These are phyloP conservation scores for Penicillium cataractarum DNA, from an alignment of 495 filamentous ascomycete genomes.

Conservation along the genomic window DNA sequence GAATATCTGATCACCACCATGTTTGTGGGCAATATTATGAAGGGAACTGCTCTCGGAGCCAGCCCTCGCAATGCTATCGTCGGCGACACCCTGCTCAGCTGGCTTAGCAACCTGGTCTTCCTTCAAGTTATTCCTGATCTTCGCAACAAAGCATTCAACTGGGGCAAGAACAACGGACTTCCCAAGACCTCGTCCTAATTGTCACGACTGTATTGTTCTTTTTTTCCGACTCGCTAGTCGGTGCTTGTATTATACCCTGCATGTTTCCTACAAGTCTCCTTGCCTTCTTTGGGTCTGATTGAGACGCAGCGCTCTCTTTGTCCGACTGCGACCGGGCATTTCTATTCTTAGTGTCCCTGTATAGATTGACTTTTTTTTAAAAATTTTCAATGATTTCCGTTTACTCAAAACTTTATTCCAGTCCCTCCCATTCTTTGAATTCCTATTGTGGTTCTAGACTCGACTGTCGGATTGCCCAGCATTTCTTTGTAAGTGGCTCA, in stretches of 20 bases:
- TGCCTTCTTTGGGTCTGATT: constrained; percentile 14
- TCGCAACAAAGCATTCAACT: constrained; percentile 47
- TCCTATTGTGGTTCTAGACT: neutral
- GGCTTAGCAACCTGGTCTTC: constrained; percentile 49
- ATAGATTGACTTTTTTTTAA: neutral
- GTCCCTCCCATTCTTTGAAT: neutral
- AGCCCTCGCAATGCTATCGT: constrained; percentile 48
- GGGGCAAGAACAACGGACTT: constrained; percentile 49
- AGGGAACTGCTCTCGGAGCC: constrained; percentile 50
- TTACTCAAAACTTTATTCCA: neutral
- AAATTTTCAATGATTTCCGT: neutral
- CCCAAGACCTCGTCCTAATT: constrained; percentile 18
- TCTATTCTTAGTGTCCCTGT: constrained; percentile 4
- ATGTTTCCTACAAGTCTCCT: constrained; percentile 14
- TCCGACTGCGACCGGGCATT: neutral
- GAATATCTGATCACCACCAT: constrained; percentile 76
- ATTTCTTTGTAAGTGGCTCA: neutral
- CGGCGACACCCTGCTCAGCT: constrained; percentile 46
- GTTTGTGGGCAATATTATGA: constrained; percentile 67
- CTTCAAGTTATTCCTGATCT: constrained; percentile 49
- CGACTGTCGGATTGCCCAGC: neutral
- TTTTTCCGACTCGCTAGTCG: neutral
- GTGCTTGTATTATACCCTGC: constrained; percentile 32
- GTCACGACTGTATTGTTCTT: neutral
- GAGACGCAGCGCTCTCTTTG: constrained; percentile 13